A percentile compares a stretch with the other conserved stretches of the same genome.
Conservation (phyloP, 345 rosid species). For the Anacardium occidentale region DNA sequence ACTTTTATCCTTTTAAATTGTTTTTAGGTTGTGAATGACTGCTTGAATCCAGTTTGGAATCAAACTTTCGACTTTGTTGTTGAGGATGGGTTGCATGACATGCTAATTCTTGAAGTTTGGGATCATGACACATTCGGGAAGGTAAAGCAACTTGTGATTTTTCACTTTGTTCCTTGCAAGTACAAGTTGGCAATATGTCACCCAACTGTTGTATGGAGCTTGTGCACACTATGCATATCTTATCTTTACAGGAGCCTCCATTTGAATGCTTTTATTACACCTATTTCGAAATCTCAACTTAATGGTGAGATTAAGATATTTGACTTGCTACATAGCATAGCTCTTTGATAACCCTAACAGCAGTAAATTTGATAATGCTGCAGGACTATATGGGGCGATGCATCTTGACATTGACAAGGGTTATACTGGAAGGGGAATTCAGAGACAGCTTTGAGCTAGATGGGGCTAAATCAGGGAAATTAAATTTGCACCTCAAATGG, state of each 20-base stretch:
- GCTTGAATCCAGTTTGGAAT: conserved; percentile 95
- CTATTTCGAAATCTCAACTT: not conserved
- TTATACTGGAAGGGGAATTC: conserved; percentile 85
- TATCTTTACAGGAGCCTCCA: not conserved
- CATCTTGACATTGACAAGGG: conserved; percentile 92
- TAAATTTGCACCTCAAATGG: conserved; percentile 83
- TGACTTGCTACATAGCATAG: not conserved
- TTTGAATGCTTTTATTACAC: not conserved
- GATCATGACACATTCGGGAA: conserved; percentile 99
- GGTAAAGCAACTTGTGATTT: conserved; percentile 43
- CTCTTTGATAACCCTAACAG: too few relatives aligned
- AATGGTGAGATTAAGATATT: not conserved
- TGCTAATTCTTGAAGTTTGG: conserved; percentile 88
- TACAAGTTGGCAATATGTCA: not conserved
- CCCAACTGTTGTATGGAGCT: not conserved
- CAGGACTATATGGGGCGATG: conserved; percentile 96
- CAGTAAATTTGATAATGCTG: conserved; percentile 2
- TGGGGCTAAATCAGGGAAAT: conserved; percentile 66
- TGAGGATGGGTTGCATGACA: conserved; percentile 95
- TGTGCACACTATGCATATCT: not conserved
- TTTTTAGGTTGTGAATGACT: conserved; percentile 77
- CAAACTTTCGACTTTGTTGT: conserved; percentile 97
- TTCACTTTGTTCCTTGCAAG: not conserved
- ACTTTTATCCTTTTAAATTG: conserved; percentile 16
- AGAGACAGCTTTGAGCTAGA: conserved; percentile 60